Evolutionary conservation across 148 eudicot species (phyloP).

Genomic region (Chenopodium berlandieri): DNA sequence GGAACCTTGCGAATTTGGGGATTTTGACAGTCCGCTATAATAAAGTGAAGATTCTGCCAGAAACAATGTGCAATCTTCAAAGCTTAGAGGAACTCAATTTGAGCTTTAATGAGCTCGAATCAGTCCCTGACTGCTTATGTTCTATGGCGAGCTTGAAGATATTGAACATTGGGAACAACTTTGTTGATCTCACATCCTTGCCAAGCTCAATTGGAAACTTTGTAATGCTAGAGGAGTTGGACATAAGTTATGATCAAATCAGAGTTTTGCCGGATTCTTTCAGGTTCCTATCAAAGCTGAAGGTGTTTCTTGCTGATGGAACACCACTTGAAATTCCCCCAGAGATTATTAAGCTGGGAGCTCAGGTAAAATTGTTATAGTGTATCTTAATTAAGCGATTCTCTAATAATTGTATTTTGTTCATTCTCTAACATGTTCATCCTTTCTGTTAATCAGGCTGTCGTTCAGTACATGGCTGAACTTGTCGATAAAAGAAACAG

Average conservation of each 20-base stretch:
- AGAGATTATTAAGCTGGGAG: conserved; percentile 45
- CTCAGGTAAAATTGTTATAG: conserved; percentile 45
- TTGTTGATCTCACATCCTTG: conserved; percentile 62
- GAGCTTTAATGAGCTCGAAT: conserved; percentile 71
- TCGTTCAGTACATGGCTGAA: conserved; percentile 60
- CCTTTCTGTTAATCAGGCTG: conserved; percentile 46
- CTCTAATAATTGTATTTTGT: background rate
- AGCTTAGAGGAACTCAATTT: conserved; percentile 50
- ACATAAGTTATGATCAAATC: conserved; percentile 68
- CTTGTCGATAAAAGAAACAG: conserved; percentile 34
- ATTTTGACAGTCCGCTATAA: conserved; percentile 60
- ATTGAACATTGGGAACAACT: conserved; percentile 67
- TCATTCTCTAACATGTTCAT: background rate
- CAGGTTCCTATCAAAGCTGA: conserved; percentile 43
- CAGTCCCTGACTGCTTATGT: conserved; percentile 63
- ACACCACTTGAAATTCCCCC: conserved; percentile 71
- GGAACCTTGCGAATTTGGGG: conserved; percentile 48
- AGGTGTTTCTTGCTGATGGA: conserved; percentile 54
- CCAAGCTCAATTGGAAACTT: conserved; percentile 67
- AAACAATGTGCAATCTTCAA: conserved; percentile 52
- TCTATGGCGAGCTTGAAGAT: conserved; percentile 42
- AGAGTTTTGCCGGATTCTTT: conserved; percentile 65
- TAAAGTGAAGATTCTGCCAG: conserved; percentile 50
- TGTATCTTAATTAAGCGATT: background rate
- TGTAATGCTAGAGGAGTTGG: conserved; percentile 62